Base-by-base conservation (phyloP, 108 stramenopile species). In the Chaetoceros tenuissimus region DNA sequence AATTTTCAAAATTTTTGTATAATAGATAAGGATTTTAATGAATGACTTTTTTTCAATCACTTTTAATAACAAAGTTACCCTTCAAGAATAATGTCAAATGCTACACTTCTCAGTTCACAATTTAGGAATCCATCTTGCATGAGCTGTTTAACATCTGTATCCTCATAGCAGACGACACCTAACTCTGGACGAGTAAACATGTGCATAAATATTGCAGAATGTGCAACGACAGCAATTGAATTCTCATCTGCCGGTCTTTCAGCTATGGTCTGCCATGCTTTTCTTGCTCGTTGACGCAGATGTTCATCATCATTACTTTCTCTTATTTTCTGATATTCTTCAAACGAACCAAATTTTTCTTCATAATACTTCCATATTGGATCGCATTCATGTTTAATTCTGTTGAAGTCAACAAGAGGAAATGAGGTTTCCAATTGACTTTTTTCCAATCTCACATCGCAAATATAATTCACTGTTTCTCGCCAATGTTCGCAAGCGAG, bases 131-230 rank as follows among this genome's bases (percentile, higher is more conserved):
- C 28, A 17, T 18, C 27, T 16, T 20, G 66, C 68, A 69, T 73
- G 23, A 73, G 46, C 22, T 69, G 45, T 48, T 53, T n/a, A 19
- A 73, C 72, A 2, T 48, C 44, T 18, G 46, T 46, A 48, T 73
- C 68, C 29, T 69, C 64, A 45, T 73, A 73, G 0, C 26, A 25
- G 20, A 69, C 72, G 13, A 73, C 55, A 7, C 68, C 68, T 31
- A 73, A 51, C 48, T 73, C 72, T 3, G 72, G 72, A 10, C 34
- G 5, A 7, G 68, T 65, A 48, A 73, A 73, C 63, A 60, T 65
- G 63, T 73, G 68, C 68, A 65, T 65, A 48, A 73, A 73, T 44
- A 73, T 69, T 49, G 68, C 72, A 10, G 68, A 69, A 51, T 73
- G 72, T 30, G 67, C 63, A 17, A 69, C 68, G 50, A 73, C 44